These are phyloP conservation scores for Xylaria sp. DNA, from an alignment of 2,329 filamentous ascomycete species.

Conservation along the genomic window DNA sequence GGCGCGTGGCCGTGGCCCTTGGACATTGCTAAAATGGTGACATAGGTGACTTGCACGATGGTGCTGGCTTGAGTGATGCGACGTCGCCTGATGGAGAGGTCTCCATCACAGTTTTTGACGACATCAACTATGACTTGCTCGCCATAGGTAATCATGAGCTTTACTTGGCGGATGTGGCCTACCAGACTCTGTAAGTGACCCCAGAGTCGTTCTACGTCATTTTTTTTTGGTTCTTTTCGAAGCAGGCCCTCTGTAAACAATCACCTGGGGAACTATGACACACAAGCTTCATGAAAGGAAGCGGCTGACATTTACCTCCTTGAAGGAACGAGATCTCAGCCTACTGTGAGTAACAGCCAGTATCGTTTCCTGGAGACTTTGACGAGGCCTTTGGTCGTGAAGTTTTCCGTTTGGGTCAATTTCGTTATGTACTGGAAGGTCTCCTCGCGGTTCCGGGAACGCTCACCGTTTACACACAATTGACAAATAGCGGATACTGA, in stretches of 20 bases:
- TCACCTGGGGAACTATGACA: background rate
- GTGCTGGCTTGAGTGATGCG: constrained; percentile 70
- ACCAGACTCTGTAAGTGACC: constrained; percentile 62
- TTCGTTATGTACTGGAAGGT: background rate
- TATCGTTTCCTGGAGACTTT: background rate
- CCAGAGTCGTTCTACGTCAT: background rate
- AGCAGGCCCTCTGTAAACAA: background rate
- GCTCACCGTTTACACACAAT: background rate
- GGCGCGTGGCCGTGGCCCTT: background rate
- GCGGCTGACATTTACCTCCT: background rate
- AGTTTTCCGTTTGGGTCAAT: background rate
- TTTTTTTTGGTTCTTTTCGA: background rate
- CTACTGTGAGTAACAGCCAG: constrained; percentile 52
- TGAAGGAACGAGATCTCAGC: constrained; percentile 63
- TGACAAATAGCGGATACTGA: background rate
- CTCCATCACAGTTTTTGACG: constrained; percentile 60
- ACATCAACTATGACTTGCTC: constrained; percentile 57
- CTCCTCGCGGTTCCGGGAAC: background rate
- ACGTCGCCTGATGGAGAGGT: constrained; percentile 66
- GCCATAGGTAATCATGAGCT: constrained; percentile 69
- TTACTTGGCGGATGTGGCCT: constrained; percentile 70
- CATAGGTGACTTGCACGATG: constrained; percentile 70
- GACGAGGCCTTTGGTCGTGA: background rate
- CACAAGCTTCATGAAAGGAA: background rate
- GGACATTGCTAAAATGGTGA: background rate